Conservation (phyloP, 2,329 filamentous ascomycete genomes). For the Plenodomus lindquistii region DNA sequence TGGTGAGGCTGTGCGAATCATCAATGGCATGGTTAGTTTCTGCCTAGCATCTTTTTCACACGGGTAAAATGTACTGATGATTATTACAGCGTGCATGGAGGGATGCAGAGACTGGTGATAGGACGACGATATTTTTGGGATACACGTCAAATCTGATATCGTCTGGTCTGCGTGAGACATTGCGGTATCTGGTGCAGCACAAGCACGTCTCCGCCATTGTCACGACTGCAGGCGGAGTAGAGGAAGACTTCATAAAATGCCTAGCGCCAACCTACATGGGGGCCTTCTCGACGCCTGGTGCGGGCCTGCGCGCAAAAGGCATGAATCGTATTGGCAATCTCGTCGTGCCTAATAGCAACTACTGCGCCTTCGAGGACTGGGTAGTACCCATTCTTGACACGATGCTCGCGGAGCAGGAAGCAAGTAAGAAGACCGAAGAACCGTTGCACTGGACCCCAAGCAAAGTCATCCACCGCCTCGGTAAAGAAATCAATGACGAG, state of each 20-base stretch:
- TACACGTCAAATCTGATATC: slow-evolving; percentile 99
- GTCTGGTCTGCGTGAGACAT: slow-evolving; percentile 85
- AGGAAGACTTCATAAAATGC: slow-evolving; percentile 99
- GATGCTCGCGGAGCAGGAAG: slow-evolving; percentile 93
- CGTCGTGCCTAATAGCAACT: slow-evolving; percentile 94
- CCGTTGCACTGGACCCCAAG: slow-evolving; percentile 90
- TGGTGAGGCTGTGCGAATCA: slow-evolving; percentile 84
- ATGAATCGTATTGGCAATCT: slow-evolving; percentile 96
- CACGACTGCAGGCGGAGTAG: slow-evolving; percentile 91
- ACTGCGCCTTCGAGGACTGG: slow-evolving; percentile 98
- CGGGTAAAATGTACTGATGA: background rate
- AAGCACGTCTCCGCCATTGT: slow-evolving; percentile 91
- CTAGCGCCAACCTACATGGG: slow-evolving; percentile 92
- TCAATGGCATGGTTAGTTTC: slow-evolving; percentile 83
- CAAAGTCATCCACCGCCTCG: slow-evolving; percentile 85
- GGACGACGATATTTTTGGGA: slow-evolving; percentile 92
- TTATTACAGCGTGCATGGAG: slow-evolving; percentile 70
- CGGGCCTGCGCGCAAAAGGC: slow-evolving; percentile 77
- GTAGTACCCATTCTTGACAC: slow-evolving; percentile 90
- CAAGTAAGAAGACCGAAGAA: slow-evolving; percentile 66
- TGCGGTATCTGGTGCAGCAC: slow-evolving; percentile 92
- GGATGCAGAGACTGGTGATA: slow-evolving; percentile 75
- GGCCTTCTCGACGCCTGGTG: slow-evolving; percentile 77
- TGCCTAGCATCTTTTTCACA: slow-evolving; percentile 10
- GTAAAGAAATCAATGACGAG: slow-evolving; percentile 92